Base-by-base conservation (phyloP, 495 filamentous ascomycete species). In the Astrothelium macrocarpum region DNA sequence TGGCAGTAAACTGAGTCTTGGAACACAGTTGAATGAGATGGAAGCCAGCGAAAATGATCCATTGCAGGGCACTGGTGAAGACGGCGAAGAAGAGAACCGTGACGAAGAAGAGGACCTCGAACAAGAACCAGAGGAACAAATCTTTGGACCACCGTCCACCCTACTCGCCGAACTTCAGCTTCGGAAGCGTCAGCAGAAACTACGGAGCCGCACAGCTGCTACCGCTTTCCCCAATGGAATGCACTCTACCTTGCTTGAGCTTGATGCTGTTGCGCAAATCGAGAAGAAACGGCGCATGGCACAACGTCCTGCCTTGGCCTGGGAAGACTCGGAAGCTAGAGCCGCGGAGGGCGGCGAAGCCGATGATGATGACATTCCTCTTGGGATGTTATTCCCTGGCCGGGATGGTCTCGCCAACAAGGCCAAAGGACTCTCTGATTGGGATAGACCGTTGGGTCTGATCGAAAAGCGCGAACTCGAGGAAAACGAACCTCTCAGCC, bases 91-190 rank as follows among this genome's bases (percentile, higher is more conserved):
- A 5, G 81, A 80, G 70, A 72, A 20, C 70, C 70, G 67, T 31
- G 69, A 71, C 28, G 71, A 67, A 20, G 68, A 69, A 34, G 65
- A 53, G 0, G 67, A 70, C 42, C 59, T 65, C 31, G 73, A 75
- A 23, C 66, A 61, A 1, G 68, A 73, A 53, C 32, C 62, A 28
- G 70, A 68, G 23, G 80, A 79, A 31, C 71, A 69, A 39, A 65
- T 76, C 0, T 90, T 84, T 46, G 90, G 88, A 0, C 81, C 84
- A 23, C 94, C 94, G 3, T 95, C 89, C 2, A 98, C 94, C 0
- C 81, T 98, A 0, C 82, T 98, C 25, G 95, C 95, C 1, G 94
- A 98, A 71, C 78, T 98, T 20, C 89, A 96, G 73, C 77, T 94
- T 58, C 85, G 94, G 31, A 97, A 97, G 71, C 84, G 86, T 42